Conservation (phyloP, 306 rosid species). For the Bauhinia variegata region DNA sequence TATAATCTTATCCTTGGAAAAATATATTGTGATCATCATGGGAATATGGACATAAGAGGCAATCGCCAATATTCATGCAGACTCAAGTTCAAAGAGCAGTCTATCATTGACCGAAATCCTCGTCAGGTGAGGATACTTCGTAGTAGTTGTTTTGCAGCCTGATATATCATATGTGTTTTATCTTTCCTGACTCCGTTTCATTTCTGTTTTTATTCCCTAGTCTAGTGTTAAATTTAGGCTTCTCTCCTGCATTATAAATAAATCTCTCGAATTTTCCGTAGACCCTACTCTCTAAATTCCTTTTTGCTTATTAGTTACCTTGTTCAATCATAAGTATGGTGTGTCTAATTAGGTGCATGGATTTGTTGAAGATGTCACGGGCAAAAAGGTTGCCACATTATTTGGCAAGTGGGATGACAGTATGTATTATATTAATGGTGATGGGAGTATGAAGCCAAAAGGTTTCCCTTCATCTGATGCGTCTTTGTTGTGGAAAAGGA, state of each 20-base stretch:
- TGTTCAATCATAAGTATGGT: slow-evolving; percentile 21
- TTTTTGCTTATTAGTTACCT: slow-evolving; percentile 1
- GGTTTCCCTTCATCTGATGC: slow-evolving; percentile 51
- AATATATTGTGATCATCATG: slow-evolving; percentile 95
- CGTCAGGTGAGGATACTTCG: slow-evolving; percentile 70
- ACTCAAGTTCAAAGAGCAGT: slow-evolving; percentile 90
- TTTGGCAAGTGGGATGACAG: slow-evolving; percentile 97
- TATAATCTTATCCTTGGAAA: slow-evolving; percentile 95
- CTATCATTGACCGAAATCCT: slow-evolving; percentile 95
- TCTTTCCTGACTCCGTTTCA: no score
- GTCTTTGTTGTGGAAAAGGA: slow-evolving; percentile 78
- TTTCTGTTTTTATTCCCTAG: not conserved
- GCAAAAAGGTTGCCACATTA: slow-evolving; percentile 68
- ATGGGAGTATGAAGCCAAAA: slow-evolving; percentile 58
- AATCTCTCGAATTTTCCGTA: not conserved
- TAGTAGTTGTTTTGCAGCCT: slow-evolving; percentile 9
- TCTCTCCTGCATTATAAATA: not conserved
- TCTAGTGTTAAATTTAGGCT: not conserved
- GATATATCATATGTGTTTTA: not conserved
- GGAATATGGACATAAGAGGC: slow-evolving; percentile 85
- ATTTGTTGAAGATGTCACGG: slow-evolving; percentile 73
- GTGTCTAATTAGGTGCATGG: slow-evolving; percentile 68
- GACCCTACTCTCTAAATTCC: slow-evolving; percentile 19
- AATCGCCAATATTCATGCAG: slow-evolving; percentile 80
- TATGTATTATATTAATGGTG: slow-evolving; percentile 66